phyloP scores from a whole-genome alignment of 306 rosid species.

The Prunus fruticosa region DNA sequence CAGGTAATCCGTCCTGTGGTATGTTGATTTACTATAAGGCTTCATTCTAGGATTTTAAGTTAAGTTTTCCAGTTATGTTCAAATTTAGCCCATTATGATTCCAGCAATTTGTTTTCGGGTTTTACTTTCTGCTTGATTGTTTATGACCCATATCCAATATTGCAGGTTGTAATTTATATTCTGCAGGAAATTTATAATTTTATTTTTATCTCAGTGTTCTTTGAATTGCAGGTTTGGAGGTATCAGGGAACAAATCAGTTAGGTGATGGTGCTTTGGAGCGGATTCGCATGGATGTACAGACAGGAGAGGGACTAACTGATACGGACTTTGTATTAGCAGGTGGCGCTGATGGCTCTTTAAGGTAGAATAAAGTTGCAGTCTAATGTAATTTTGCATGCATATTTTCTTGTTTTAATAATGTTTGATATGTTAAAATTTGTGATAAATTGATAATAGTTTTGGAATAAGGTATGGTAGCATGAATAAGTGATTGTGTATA shows the following conservation, averaged over 20 bases:
- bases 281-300: constrained; percentile 49
- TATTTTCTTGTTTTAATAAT: neutral
- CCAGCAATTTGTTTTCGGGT: neutral
- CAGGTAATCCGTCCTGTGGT: constrained; percentile 68
- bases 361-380: constrained; percentile 41
- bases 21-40: constrained; percentile 21
- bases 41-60: neutral
- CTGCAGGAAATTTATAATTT: neutral
- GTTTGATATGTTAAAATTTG: neutral
- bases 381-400: constrained; percentile 5
- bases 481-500: neutral
- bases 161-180: neutral
- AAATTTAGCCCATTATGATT: neutral
- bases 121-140: neutral
- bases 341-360: constrained; percentile 52
- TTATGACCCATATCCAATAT: neutral
- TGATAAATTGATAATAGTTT: neutral
- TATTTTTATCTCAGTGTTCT: neutral
- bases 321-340: constrained; percentile 54
- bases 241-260: constrained; percentile 46
- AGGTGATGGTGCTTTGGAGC: constrained; percentile 64
- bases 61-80: neutral
- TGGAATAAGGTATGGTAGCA: neutral
- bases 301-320: constrained; percentile 52
- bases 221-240: constrained; percentile 69